These are phyloP conservation scores for Agaricus bisporus DNA, from an alignment of 768 basidiomycete genomes.

Conservation along the genomic window DNA sequence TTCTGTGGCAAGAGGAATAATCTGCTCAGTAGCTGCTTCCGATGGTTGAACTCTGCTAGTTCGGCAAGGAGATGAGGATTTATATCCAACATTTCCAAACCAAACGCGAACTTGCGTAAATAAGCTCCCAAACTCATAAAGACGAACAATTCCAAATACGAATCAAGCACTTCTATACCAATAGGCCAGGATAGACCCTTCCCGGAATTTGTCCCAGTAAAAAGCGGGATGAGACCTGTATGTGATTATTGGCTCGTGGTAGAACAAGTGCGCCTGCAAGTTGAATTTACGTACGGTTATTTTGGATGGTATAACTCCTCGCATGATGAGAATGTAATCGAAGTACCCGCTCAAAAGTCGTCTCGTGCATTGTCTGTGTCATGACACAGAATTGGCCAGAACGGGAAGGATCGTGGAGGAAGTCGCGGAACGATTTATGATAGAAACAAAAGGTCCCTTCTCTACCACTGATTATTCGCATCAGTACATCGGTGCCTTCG, in stretches of 20 bases:
- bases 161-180: neutral
- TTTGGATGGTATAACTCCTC: neutral
- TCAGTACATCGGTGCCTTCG: neutral
- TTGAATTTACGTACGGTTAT: neutral
- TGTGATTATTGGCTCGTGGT: neutral
- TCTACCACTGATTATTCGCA: neutral
- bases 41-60: neutral
- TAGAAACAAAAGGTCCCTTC: neutral
- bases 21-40: neutral
- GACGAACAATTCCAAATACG: neutral
- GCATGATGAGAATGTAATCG: neutral
- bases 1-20: neutral
- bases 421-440: constrained; percentile 7
- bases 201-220: neutral
- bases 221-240: neutral
- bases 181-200: neutral
- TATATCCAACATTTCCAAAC: neutral
- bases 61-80: neutral
- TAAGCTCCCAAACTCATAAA: neutral
- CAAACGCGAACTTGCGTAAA: neutral
- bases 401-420: neutral
- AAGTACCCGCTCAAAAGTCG: neutral
- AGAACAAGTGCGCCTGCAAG: neutral
- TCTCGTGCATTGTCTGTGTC: neutral
- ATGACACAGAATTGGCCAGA: neutral